Conservation (phyloP, 75 land plant species). For the Sequoiadendron giganteum region DNA sequence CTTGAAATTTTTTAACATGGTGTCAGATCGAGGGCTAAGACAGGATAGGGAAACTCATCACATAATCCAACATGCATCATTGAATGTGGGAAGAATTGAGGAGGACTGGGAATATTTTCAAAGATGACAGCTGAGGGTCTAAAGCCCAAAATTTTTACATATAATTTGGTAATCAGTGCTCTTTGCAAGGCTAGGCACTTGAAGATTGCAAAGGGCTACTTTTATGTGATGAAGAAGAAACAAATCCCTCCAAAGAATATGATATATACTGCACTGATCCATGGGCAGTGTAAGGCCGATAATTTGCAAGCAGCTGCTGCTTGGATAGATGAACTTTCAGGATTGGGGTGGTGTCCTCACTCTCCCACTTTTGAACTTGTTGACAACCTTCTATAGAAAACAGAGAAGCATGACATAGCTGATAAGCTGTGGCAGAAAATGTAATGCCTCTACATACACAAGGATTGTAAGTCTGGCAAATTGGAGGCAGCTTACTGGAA, state of each 20-base stretch:
- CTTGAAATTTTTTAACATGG: conserved; percentile 9
- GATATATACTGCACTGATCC: conserved; percentile 20
- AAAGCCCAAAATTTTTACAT: conserved; percentile 18
- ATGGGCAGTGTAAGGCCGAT: conserved; percentile 12
- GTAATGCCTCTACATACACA: conserved; percentile 5
- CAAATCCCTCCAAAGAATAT: conserved; percentile 15
- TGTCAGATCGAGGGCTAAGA: conserved; percentile 4
- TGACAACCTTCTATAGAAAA: conserved; percentile 12
- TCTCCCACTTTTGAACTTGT: conserved; percentile 11
- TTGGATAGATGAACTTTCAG: conserved; percentile 17
- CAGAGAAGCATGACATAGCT: conserved; percentile 12
- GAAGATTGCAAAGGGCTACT: conserved; percentile 12
- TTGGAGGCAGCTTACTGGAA: conserved; percentile 20
- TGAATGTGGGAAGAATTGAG: conserved; percentile 2
- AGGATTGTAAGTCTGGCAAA: conserved; percentile 16
- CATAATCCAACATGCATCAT: conserved; percentile 9
- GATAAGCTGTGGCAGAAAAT: conserved; percentile 18
- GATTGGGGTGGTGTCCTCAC: conserved; percentile 15
- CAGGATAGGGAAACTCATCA: conserved; percentile 5
- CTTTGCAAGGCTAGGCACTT: conserved; percentile 14
- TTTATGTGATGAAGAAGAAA: conserved; percentile 18
- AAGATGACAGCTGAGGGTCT: conserved; percentile 4
- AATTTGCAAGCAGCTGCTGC: conserved; percentile 17
- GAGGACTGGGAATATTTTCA: conserved; percentile 18
- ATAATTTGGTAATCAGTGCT: conserved; percentile 15